Base-by-base conservation (phyloP, 2,329 filamentous ascomycete genomes). In the Aurifilum marmelostoma region DNA sequence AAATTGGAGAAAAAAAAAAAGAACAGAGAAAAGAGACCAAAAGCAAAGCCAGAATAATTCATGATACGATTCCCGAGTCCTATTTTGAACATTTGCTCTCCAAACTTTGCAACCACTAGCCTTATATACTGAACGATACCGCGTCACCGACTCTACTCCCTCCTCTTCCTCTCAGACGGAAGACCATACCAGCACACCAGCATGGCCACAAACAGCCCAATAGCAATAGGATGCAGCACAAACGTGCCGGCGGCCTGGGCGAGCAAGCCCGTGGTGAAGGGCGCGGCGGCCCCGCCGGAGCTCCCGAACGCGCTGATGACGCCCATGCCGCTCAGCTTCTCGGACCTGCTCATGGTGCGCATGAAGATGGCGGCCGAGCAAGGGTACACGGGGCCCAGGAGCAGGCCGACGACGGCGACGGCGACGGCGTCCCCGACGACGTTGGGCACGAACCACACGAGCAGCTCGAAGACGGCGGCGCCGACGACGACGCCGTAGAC, bases 361-460 rank as follows among this genome's bases (percentile, higher is more conserved):
- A 89, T 84, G 73, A 92, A 89, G 7, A 92, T 83, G 0, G 87
- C 85, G 3, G 87, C 85, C 0, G 89, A 87, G 75, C 91, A 94
- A 0, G 93, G 92, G 75, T 94, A 97, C 5, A 97, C 85, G 0
- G 93, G 92, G 0, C 93, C 93, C 0, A 97, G 82, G 39, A 96
- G 79, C 9, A 96, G 79, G 16, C 93, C 93, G 24, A 96, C 84
- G 32, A 96, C 80, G 78, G 88, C 82, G 3, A 92, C 85, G 2
- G 88, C 86, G 1, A 92, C 89, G 24, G 89, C 88, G 72, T 91
- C 85, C 18, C 89, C 89, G 41, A 92, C 81, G n/a, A 94, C 81
- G 75, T 93, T 92, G 1, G 92, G 92, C 34, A 94, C 85, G 41
- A 88, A 81, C 93, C 93, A 96, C 12, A 92, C 89, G 34, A 96